phyloP scores from a whole-genome alignment of 2,329 filamentous ascomycete genomes.

The Ceratocystiopsis sp. region DNA sequence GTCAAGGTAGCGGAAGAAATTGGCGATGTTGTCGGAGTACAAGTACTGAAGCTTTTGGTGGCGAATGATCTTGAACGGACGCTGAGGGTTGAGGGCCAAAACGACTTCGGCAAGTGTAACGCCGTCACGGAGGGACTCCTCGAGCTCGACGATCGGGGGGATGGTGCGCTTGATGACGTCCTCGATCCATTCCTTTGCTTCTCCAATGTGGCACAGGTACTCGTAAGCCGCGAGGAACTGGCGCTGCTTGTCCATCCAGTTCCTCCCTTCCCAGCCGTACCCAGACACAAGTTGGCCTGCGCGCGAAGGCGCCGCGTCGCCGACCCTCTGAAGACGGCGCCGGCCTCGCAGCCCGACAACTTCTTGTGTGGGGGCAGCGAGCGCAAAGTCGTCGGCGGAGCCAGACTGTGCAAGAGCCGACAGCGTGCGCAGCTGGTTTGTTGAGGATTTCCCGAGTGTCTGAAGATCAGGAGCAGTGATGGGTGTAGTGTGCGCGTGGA shows the following conservation, averaged over 20 bases:
- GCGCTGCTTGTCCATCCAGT: conserved; percentile 98
- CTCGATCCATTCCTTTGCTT: conserved; percentile 98
- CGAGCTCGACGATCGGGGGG: conserved; percentile 81
- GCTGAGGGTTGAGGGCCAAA: conserved; percentile 66
- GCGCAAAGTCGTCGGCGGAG: conserved; percentile 62
- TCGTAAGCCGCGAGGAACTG: conserved; percentile 96
- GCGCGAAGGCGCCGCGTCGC: conserved; percentile 30
- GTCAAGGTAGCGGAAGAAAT: conserved; percentile 87
- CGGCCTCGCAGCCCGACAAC: conserved; percentile 78
- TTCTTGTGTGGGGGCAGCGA: conserved; percentile 63
- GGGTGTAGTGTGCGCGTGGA: conserved; percentile 25
- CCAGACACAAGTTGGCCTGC: conserved; percentile 25
- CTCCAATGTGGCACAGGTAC: conserved; percentile 95
- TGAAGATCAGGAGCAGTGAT: conserved; percentile 58
- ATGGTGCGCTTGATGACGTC: conserved; percentile 70
- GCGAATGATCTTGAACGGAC: conserved; percentile 66
- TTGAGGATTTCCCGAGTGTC: conserved; percentile 73
- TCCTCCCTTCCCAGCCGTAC: conserved; percentile 64
- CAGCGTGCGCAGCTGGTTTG: conserved; percentile 71
- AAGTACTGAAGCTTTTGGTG: conserved; percentile 75
- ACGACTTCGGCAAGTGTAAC: conserved; percentile 92
- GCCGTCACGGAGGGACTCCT: conserved; percentile 82
- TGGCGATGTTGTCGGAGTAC: conserved; percentile 93
- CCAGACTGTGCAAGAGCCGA: conserved; percentile 66
- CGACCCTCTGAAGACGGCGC: conserved; percentile 59